Base-by-base conservation (phyloP, 1,284 basidiomycete genomes). In the Papiliotrema laurentii region DNA sequence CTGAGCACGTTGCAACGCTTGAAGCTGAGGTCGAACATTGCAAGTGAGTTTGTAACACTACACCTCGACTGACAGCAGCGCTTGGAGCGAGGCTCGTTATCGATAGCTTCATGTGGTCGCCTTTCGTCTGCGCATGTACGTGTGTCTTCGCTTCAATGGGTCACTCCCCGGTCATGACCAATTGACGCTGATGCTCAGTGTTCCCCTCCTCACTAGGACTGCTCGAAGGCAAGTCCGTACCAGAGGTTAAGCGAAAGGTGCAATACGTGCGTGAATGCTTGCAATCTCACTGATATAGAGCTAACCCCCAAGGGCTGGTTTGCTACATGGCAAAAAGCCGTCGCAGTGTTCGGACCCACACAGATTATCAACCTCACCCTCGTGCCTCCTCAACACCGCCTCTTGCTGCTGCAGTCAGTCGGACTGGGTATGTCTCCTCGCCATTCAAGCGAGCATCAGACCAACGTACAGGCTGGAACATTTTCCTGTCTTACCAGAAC, bases 361-460 rank as follows among this genome's bases (percentile, higher is more conserved):
- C 88, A 91, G 66, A 68, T 87, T 48, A 74, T 89, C 75, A 92
- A 92, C 75, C 91, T 91, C 63, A 76, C 82, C 13, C 22, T 91
- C 43, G 80, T 91, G 0, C 89, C 89, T 0, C 80, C 79, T 4
- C 88, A 90, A 61, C 76, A 89, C 47, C 82, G 88, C n/a, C 83
- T 91, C 52, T 77, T 85, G 7, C 77, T 85, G 19, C 80, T 89
- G 25, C 82, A 88, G 63, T 79, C 85, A 14, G 87, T 92, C 46
- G 85, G 84, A 51, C 77, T 92, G 46, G 87, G 89, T 67, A 45
- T 56, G 64, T 59, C 14, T 14, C 31, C 25, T 16, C 16, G 7
- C 19, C 16, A n/a, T 28, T 4, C 25, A 21, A 7, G 11, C 33
- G 16, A 18, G 34, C 18, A 9, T 36, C n/a, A 5, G 19, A 31